Percentiles rank a stretch among this genome's conserved stretches.
phyloP scores from a whole-genome alignment of 352 stramenopile species.

The Plasmopara viticola region DNA sequence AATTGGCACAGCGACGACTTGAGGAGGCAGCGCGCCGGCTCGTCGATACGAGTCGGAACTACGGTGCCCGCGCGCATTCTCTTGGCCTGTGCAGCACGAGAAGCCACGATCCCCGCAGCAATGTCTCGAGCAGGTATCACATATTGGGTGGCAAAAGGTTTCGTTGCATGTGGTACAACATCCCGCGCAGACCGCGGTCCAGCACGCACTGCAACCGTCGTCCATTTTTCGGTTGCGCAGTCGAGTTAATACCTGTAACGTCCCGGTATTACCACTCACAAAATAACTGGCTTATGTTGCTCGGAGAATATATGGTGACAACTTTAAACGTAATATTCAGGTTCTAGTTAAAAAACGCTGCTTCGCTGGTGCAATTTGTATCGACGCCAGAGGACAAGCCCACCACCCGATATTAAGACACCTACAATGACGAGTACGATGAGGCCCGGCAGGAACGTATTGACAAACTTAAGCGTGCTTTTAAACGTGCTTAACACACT shows the following conservation, averaged over 20 bases:
- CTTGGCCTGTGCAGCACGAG: slow-evolving; percentile 15
- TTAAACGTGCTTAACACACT: slow-evolving; percentile 46
- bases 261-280: background rate
- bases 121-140: slow-evolving; percentile 13
- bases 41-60: slow-evolving; percentile 5
- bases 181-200: slow-evolving; percentile 16
- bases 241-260: background rate
- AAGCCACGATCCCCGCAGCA: slow-evolving; percentile 23
- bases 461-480: slow-evolving; percentile 34
- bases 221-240: slow-evolving; percentile 13
- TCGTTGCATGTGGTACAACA: slow-evolving; percentile 24
- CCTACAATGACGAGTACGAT: slow-evolving; percentile 52
- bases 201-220: slow-evolving; percentile 17
- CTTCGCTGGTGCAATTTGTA: slow-evolving; percentile 16
- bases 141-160: slow-evolving; percentile 12
- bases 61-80: slow-evolving; percentile 4
- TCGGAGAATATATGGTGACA: background rate
- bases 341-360: background rate
- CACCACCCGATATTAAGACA: slow-evolving; percentile 26
- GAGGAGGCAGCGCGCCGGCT: slow-evolving; percentile 2
- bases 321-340: background rate
- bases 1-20: slow-evolving; percentile 16
- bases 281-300: background rate
- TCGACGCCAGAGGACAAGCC: slow-evolving; percentile 41
- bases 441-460: slow-evolving; percentile 48